phyloP scores from a whole-genome alignment of 73 alveolate genomes.

The Paramecium biaurelia region DNA sequence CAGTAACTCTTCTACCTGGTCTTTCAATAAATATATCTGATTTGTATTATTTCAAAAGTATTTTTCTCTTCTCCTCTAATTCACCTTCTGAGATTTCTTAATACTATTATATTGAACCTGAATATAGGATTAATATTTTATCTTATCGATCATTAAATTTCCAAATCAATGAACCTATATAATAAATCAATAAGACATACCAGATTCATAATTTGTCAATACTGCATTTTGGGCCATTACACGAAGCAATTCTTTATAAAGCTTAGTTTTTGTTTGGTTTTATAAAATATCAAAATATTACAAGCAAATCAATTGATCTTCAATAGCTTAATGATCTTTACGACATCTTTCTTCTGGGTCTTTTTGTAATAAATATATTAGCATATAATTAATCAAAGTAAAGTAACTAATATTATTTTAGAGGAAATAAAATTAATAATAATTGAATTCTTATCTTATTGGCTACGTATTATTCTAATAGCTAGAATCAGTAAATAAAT shows the following conservation, averaged over 20 bases:
- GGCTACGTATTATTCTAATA: neutral
- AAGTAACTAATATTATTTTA: neutral
- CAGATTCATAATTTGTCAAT: neutral
- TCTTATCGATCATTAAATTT: neutral
- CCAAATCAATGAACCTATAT: neutral
- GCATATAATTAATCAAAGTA: neutral
- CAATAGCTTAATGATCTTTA: neutral
- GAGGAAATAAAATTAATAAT: neutral
- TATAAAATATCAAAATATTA: neutral
- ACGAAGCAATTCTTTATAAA: neutral
- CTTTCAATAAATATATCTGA: neutral
- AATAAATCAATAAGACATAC: neutral
- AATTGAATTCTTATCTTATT: neutral
- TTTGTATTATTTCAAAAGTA: neutral
- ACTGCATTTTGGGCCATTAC: slow-evolving; percentile 11
- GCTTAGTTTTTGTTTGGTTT: neutral
- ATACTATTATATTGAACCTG: neutral
- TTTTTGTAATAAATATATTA: neutral
- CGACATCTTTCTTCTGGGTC: neutral
- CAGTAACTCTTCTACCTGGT: neutral
- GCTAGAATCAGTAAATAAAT: neutral
- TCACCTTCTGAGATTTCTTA: neutral
- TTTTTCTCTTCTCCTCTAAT: neutral
- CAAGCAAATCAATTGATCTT: neutral
- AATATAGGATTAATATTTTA: neutral